Evolutionary conservation across 352 stramenopile genomes (phyloP).

Genomic region (Globisporangium nodosum): DNA sequence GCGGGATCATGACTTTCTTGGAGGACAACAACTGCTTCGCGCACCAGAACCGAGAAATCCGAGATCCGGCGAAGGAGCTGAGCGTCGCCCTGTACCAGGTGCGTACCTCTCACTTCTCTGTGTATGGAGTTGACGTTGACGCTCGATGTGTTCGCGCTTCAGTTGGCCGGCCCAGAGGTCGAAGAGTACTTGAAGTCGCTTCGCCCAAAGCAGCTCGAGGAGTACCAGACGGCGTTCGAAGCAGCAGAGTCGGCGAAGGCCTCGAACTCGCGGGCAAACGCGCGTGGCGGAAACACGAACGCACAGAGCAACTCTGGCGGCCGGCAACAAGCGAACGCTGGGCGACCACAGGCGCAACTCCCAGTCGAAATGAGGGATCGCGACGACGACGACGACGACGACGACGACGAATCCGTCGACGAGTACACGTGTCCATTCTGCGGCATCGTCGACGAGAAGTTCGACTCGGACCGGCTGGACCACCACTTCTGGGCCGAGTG

Average conservation of each 20-base stretch:
- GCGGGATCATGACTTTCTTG: slow-evolving; percentile 71
- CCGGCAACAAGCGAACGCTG: slow-evolving; percentile 7
- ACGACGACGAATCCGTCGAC: slow-evolving; percentile 68
- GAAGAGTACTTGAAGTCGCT: slow-evolving; percentile 77
- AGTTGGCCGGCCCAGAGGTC: slow-evolving; percentile 54
- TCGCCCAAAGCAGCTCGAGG: slow-evolving; percentile 87
- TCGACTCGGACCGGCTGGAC: slow-evolving; percentile 87
- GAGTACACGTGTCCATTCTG: slow-evolving; percentile 92
- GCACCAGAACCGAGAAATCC: slow-evolving; percentile 86
- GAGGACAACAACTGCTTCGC: slow-evolving; percentile 82
- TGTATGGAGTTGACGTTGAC: not conserved
- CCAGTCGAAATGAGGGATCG: slow-evolving; percentile 22
- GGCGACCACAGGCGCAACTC: slow-evolving; percentile 11
- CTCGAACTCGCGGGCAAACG: slow-evolving; percentile 12
- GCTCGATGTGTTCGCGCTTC: not conserved
- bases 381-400: slow-evolving; percentile 29
- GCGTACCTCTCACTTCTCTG: not conserved
- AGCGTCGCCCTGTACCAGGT: slow-evolving; percentile 70
- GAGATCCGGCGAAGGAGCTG: slow-evolving; percentile 85
- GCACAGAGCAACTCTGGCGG: not conserved
- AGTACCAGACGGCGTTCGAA: slow-evolving; percentile 89
- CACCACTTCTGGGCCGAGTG: slow-evolving; percentile 92
- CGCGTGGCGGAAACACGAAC: slow-evolving; percentile 3
- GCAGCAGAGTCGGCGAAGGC: slow-evolving; percentile 40
- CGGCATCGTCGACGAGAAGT: slow-evolving; percentile 78